Conservation (phyloP, 2,329 filamentous ascomycete genomes). For the Talaromyces sp. region DNA sequence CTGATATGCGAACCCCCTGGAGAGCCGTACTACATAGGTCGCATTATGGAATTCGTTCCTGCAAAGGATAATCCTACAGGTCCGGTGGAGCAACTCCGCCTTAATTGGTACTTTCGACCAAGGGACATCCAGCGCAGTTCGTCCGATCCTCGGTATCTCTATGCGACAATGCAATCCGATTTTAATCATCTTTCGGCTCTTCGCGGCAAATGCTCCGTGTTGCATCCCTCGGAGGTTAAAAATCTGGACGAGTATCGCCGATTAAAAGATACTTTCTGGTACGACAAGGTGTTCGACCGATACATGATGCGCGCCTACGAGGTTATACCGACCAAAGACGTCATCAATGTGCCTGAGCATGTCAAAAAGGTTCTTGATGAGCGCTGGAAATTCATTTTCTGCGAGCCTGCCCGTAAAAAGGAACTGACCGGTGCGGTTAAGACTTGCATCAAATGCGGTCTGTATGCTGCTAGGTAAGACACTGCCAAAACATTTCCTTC, state of each 20-base stretch:
- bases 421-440: slow-evolving; percentile 95
- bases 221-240: slow-evolving; percentile 79
- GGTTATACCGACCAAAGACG: slow-evolving; percentile 82
- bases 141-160: slow-evolving; percentile 84
- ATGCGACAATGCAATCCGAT: slow-evolving; percentile 98
- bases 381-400: slow-evolving; percentile 92
- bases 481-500: not conserved
- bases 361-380: slow-evolving; percentile 96
- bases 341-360: slow-evolving; percentile 92
- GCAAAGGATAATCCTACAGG: slow-evolving; percentile 65
- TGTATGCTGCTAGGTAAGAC: slow-evolving; percentile 82
- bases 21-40: slow-evolving; percentile 94
- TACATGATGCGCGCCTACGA: slow-evolving; percentile 99
- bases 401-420: slow-evolving; percentile 89
- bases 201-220: slow-evolving; percentile 87
- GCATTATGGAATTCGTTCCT: slow-evolving; percentile 97
- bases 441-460: slow-evolving; percentile 84
- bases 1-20: slow-evolving; percentile 95
- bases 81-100: slow-evolving; percentile 78
- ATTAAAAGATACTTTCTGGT: slow-evolving; percentile 86
- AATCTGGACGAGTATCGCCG: slow-evolving; percentile 81
- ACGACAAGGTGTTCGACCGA: slow-evolving; percentile 93
- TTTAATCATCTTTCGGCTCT: slow-evolving; percentile 86
- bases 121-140: slow-evolving; percentile 92
- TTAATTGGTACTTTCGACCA: slow-evolving; percentile 98